These are phyloP conservation scores for Suhomyces ambrosiae DNA, from an alignment of 1,139 yeast species.

Conservation along the genomic window DNA sequence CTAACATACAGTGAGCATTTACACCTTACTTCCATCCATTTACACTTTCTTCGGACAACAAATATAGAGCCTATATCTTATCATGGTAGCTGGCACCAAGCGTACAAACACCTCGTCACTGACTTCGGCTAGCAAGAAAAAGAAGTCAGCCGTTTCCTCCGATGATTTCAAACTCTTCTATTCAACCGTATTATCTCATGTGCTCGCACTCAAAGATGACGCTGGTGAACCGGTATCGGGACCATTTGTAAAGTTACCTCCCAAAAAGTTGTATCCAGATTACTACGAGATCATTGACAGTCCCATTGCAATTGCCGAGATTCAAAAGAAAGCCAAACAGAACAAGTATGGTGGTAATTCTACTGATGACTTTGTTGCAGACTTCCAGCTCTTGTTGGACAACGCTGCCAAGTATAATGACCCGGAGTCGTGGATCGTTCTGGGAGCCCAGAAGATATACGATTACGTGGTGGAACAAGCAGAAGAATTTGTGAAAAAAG, in stretches of 20 bases:
- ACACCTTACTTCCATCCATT: background rate
- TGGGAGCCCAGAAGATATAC: slow-evolving; percentile 49
- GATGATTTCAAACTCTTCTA: slow-evolving; percentile 32
- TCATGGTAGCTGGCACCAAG: slow-evolving; percentile 16
- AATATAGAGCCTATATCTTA: background rate
- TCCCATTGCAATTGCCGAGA: slow-evolving; percentile 74
- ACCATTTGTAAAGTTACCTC: slow-evolving; percentile 70
- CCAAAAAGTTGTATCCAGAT: slow-evolving; percentile 77
- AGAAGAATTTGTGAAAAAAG: slow-evolving; percentile 24
- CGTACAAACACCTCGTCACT: slow-evolving; percentile 12
- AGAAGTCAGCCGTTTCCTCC: slow-evolving; percentile 18
- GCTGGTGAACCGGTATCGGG: slow-evolving; percentile 41
- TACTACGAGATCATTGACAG: slow-evolving; percentile 65
- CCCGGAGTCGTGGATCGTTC: slow-evolving; percentile 61
- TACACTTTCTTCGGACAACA: background rate
- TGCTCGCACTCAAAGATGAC: slow-evolving; percentile 34
- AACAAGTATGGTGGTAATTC: slow-evolving; percentile 33
- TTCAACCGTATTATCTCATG: slow-evolving; percentile 27
- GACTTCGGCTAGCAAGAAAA: slow-evolving; percentile 17
- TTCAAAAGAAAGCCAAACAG: slow-evolving; percentile 47
- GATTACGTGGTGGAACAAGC: slow-evolving; percentile 48
- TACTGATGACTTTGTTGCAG: slow-evolving; percentile 49
- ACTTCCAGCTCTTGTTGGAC: slow-evolving; percentile 56
- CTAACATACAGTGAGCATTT: too few species aligned
- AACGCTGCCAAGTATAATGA: slow-evolving; percentile 68